These are phyloP conservation scores for Auricularia auricula-judae DNA, from an alignment of 768 basidiomycete genomes.

Conservation along the genomic window DNA sequence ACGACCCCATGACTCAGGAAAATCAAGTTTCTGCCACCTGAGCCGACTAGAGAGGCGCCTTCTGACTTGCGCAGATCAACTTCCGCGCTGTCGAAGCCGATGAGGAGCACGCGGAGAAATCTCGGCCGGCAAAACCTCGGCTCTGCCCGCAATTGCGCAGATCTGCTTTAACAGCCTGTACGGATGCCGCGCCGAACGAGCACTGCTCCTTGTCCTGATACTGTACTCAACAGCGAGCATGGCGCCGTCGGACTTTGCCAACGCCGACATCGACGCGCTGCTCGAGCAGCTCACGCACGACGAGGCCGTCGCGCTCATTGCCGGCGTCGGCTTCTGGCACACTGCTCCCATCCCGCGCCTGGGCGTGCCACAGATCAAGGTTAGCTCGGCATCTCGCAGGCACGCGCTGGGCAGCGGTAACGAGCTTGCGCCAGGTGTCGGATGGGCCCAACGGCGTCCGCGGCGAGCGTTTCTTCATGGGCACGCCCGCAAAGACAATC, in stretches of 20 bases:
- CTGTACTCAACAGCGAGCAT: too few relatives aligned
- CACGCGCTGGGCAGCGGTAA: background rate
- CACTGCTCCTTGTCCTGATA: too few relatives aligned
- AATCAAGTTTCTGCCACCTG: too few relatives aligned
- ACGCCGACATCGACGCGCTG: constrained; percentile 47
- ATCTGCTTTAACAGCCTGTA: too few relatives aligned
- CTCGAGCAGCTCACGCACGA: constrained; percentile 60
- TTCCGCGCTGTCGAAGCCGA: too few relatives aligned
- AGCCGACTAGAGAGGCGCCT: too few relatives aligned
- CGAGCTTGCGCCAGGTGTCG: constrained; percentile 39
- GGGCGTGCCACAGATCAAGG: constrained; percentile 64
- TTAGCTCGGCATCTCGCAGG: constrained; percentile 11
- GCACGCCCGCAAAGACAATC: constrained; percentile 69
- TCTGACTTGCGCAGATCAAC: too few relatives aligned
- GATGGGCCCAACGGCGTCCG: constrained; percentile 72
- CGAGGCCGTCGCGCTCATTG: constrained; percentile 61
- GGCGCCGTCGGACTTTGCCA: constrained; percentile 42
- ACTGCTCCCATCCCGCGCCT: constrained; percentile 54
- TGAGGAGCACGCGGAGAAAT: too few relatives aligned
- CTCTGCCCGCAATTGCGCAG: too few relatives aligned
- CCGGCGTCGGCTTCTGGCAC: constrained; percentile 72
- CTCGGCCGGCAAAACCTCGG: too few relatives aligned
- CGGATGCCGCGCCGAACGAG: too few relatives aligned
- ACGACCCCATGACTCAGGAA: too few relatives aligned
- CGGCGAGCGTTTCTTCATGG: constrained; percentile 72